Evolutionary conservation across 176 grass and related monocot genomes (phyloP).

Genomic region (Themeda triandra): DNA sequence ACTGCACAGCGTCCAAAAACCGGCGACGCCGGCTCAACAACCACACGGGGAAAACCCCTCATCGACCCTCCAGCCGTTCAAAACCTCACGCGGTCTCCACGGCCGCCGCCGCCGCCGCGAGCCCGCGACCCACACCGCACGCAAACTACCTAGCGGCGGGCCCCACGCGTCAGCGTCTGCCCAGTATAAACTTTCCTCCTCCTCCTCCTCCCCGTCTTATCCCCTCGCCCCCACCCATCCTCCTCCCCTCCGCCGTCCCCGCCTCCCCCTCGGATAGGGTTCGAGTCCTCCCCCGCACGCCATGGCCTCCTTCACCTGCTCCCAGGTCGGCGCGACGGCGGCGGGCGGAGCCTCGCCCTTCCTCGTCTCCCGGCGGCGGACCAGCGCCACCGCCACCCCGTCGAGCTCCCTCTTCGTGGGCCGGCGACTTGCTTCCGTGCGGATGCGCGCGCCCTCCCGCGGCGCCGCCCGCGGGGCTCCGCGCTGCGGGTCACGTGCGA

Average conservation of each 20-base stretch:
- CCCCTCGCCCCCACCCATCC: slow-evolving; percentile 6
- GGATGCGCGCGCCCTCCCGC: slow-evolving; percentile 19
- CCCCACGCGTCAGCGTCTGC: neutral
- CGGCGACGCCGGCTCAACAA: neutral
- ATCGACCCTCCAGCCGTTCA: no score
- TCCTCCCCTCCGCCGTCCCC: neutral
- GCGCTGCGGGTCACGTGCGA: slow-evolving; percentile 74
- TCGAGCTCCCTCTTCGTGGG: slow-evolving; percentile 60
- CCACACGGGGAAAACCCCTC: no score
- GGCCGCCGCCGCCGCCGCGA: neutral
- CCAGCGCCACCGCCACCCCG: neutral
- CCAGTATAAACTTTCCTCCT: slow-evolving; percentile 6
- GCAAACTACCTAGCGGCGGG: neutral
- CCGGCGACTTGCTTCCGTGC: slow-evolving; percentile 23
- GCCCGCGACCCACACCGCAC: neutral
- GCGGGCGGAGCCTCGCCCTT: slow-evolving; percentile 46
- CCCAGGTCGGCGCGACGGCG: slow-evolving; percentile 48
- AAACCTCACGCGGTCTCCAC: slow-evolving; percentile 15
- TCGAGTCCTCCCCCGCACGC: slow-evolving; percentile 23
- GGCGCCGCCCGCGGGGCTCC: slow-evolving; percentile 27
- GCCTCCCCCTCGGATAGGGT: neutral
- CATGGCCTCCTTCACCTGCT: slow-evolving; percentile 50
- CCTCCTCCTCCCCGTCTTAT: slow-evolving; percentile 19
- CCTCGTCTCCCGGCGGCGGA: slow-evolving; percentile 29
- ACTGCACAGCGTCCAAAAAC: no score